These are phyloP conservation scores for Aphanomyces euteiches DNA, from an alignment of 352 stramenopile species.

Conservation along the genomic window DNA sequence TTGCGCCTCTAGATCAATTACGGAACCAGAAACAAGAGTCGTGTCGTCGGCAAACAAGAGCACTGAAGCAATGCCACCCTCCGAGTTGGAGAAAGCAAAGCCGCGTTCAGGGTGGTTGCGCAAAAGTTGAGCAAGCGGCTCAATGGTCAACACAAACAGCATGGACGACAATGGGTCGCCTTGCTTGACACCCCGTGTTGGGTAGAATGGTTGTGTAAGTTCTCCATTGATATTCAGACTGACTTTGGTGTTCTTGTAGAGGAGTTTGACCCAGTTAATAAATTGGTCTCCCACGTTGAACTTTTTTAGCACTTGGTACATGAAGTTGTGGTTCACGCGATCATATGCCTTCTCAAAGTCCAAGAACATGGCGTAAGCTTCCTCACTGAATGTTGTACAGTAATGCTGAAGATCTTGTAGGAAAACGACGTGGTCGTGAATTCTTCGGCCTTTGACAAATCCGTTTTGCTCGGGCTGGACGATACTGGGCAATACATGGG, in stretches of 20 bases:
- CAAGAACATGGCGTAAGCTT: slow-evolving; percentile 2
- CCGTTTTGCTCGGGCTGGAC: slow-evolving; percentile 14
- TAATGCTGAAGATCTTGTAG: slow-evolving; percentile 12
- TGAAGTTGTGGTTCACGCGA: not conserved
- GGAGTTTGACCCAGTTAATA: not conserved
- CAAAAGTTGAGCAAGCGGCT: slow-evolving; percentile 2
- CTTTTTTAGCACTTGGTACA: not conserved
- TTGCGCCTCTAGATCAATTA: no score
- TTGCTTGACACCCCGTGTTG: slow-evolving; percentile 3
- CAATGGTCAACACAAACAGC: slow-evolving; percentile 17
- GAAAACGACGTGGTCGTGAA: not conserved
- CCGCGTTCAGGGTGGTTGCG: not conserved
- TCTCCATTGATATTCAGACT: slow-evolving; percentile 2
- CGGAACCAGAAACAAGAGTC: no score
- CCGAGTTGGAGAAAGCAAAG: no score
- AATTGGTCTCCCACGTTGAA: not conserved
- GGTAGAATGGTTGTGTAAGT: not conserved
- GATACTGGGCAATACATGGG: not conserved
- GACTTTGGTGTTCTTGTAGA: slow-evolving; percentile 9
- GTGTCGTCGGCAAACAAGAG: no score
- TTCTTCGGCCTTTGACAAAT: not conserved
- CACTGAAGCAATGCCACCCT: no score
- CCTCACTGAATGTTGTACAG: not conserved
- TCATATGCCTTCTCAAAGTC: slow-evolving; percentile 22
- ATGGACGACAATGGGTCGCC: slow-evolving; percentile 7